Conservation (phyloP, 306 rosid genomes). For the Macrotyloma uniflorum region DNA sequence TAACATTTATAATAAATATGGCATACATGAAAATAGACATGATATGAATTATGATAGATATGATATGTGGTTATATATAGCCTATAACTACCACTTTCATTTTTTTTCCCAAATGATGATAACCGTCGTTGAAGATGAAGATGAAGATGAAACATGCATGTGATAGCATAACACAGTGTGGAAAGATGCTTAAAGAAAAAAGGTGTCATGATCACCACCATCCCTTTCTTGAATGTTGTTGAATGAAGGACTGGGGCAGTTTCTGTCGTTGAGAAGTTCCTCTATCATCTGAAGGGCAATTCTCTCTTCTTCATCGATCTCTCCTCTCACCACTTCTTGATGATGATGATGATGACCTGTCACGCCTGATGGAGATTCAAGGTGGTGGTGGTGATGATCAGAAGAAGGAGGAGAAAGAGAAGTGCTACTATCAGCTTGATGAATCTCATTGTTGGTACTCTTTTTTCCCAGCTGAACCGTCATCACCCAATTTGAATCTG, state of each 20-base stretch:
- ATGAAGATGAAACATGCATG: constrained; percentile 27
- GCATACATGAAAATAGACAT: neutral
- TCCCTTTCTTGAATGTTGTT: constrained; percentile 36
- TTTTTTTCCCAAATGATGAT: neutral
- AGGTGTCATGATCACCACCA: constrained; percentile 28
- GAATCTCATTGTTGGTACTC: neutral
- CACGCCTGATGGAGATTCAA: neutral
- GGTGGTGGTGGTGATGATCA: neutral
- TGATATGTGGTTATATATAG: neutral
- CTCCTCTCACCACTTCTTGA: constrained; percentile 25
- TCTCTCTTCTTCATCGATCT: constrained; percentile 66
- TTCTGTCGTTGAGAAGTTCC: constrained; percentile 73
- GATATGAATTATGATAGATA: neutral
- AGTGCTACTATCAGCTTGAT: neutral
- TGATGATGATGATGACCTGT: neutral
- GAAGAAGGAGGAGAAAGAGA: neutral
- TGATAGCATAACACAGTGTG: constrained; percentile 27
- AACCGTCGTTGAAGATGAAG: neutral
- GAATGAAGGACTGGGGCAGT: constrained; percentile 54
- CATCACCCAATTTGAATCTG: constrained; percentile 85
- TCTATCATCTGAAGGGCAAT: constrained; percentile 93
- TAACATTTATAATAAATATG: constrained; percentile 5
- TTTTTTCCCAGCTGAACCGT: constrained; percentile 60
- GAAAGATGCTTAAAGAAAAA: constrained; percentile 29
- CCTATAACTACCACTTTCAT: neutral